phyloP scores from a whole-genome alignment of 2,329 filamentous ascomycete genomes.

The Aphanocladium album region DNA sequence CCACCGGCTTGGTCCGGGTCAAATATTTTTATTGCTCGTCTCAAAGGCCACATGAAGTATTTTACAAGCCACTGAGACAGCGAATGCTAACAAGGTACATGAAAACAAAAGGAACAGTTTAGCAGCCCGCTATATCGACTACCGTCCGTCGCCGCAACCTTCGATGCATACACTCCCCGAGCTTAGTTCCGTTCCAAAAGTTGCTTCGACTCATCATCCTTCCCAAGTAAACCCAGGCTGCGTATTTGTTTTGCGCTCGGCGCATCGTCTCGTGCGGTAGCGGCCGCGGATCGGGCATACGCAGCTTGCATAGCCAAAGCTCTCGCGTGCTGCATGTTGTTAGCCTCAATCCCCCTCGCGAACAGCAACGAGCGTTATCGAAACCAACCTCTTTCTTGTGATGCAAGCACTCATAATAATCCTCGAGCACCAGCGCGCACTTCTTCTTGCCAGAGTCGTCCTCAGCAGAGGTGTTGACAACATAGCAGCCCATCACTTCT shows the following conservation, averaged over 20 bases:
- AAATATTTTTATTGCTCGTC: too few species aligned
- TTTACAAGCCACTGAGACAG: not conserved
- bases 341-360: too few species aligned
- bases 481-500: slow-evolving; percentile 96
- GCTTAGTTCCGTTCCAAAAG: slow-evolving; percentile 36
- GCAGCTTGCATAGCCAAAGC: slow-evolving; percentile 74
- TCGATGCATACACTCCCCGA: not conserved
- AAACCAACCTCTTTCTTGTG: slow-evolving; percentile 91
- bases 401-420: slow-evolving; percentile 98
- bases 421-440: slow-evolving; percentile 79
- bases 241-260: slow-evolving; percentile 83
- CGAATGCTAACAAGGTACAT: not conserved
- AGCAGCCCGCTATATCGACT: too few species aligned
- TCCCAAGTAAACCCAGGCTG: slow-evolving; percentile 76
- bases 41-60: not conserved
- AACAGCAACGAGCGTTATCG: too few species aligned
- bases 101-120: not conserved
- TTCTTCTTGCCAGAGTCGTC: slow-evolving; percentile 80
- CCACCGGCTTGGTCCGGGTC: too few species aligned
- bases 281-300: slow-evolving; percentile 73
- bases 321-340: slow-evolving; percentile 61
- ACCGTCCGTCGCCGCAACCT: not conserved
- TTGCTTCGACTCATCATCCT: slow-evolving; percentile 72
- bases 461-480: slow-evolving; percentile 80
- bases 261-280: slow-evolving; percentile 71